phyloP scores from a whole-genome alignment of 441 rosid species.

The Populus tomentosa region DNA sequence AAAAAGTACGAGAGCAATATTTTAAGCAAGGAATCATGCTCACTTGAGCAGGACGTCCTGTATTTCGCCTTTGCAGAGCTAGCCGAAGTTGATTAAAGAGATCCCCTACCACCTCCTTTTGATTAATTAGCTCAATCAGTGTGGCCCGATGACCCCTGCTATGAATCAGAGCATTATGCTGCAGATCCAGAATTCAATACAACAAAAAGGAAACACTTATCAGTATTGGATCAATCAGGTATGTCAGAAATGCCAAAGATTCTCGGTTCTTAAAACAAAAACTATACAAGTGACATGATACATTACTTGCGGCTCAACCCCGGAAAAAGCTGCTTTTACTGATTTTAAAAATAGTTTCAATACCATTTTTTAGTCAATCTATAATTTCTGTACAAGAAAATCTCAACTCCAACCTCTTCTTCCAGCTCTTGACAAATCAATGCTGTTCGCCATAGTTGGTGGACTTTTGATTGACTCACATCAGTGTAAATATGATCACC shows the following conservation, averaged over 20 bases:
- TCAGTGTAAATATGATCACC: constrained; percentile 98
- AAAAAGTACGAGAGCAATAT: not conserved
- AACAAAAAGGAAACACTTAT: constrained; percentile 11
- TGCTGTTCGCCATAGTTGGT: constrained; percentile 96
- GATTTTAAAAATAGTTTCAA: not conserved
- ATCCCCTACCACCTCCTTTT: constrained; percentile 85
- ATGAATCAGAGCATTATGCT: constrained; percentile 76
- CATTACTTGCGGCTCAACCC: not conserved
- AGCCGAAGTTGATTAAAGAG: constrained; percentile 94
- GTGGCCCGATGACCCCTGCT: constrained; percentile 64
- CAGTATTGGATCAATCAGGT: constrained; percentile 7
- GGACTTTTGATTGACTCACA: constrained; percentile 91
- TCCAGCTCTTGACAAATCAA: constrained; percentile 91
- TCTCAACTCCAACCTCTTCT: constrained; percentile 60
- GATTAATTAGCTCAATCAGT: constrained; percentile 81
- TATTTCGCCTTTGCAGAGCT: constrained; percentile 73
- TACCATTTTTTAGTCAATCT: not conserved
- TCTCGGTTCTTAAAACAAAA: not conserved
- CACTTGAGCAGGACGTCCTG: constrained; percentile 91
- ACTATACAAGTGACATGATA: not conserved
- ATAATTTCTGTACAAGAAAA: not conserved
- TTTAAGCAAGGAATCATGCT: constrained; percentile 15
- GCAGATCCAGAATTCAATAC: constrained; percentile 26
- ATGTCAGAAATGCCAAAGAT: not conserved
- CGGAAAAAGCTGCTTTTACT: not conserved